Base-by-base conservation (phyloP, 1,139 yeast species). In the Yamadazyma diddensiae region DNA sequence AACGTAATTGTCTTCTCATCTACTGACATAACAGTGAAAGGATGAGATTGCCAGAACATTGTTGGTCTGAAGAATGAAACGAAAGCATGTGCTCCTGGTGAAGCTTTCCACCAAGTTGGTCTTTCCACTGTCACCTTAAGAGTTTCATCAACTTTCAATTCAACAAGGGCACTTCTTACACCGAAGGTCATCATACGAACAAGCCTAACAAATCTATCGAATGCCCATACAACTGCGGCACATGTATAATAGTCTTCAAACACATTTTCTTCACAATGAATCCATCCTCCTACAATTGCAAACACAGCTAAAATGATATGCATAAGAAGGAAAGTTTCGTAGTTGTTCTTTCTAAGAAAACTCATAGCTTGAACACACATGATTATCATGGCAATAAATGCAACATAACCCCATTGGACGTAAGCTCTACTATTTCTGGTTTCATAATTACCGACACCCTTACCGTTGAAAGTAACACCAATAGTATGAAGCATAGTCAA, bases 141-240 rank as follows among this genome's bases (percentile, higher is more conserved):
- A n/a, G 79, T 63, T 39, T 68, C 74, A 37, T 70, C 63, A 9
- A 70, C 70, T 34, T 70, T 54, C 36, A 74, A 61, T 36, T 70
- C 62, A 24, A 79, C 64, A 8, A 59, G 57, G 2, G 84, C 80
- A 1, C 56, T 56, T 42, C 62, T 62, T 17, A 67, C 48, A 6
- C 86, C 86, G 50, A 74, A 77, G 5, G 44, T 29, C 3, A 47
- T 40, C 37, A 80, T 53, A 43, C 83, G 66, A n/a, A 48, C 57
- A 3, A 78, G 15, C 52, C 92, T 65, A 2, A 68, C 47, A 4
- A 65, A 44, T 46, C 84, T 65, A 50, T 82, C 94, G 40, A 75
- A 66, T 1, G 53, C 59, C 90, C 92, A 83, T 13, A 81, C 57
- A 1, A 79, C 82, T 34, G 69, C 52, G 10, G 81, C 65, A n/a